These are phyloP conservation scores for Curvularia sp. DNA, from an alignment of 2,329 filamentous ascomycete genomes.

Conservation along the genomic window DNA sequence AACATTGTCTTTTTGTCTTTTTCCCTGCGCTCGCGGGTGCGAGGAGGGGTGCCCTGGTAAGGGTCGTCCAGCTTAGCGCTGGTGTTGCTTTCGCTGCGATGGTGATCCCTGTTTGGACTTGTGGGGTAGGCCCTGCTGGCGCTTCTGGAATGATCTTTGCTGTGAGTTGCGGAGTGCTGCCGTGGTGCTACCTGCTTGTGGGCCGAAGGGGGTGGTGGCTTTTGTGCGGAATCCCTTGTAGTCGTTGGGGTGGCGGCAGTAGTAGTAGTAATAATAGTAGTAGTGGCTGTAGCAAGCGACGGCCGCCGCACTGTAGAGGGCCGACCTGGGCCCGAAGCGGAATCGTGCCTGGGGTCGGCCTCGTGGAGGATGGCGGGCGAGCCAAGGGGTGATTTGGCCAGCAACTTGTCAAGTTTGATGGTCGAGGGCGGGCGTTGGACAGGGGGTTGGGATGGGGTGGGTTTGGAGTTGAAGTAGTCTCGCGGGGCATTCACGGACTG, in stretches of 20 bases:
- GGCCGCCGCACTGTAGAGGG: constrained; percentile 35
- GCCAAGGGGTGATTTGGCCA: constrained; percentile 44
- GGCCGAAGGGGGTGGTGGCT: constrained; percentile 31
- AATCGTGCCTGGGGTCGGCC: constrained; percentile 41
- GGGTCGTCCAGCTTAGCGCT: constrained; percentile 46
- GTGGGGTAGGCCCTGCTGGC: constrained; percentile 17
- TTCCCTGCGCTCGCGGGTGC: constrained; percentile 55
- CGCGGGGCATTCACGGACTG: constrained; percentile 32
- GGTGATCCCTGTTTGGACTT: constrained; percentile 28
- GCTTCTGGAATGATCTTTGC: constrained; percentile 32
- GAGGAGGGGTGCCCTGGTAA: constrained; percentile 44
- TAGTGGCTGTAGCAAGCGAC: constrained; percentile 19
- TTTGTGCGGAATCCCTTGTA: constrained; percentile 30
- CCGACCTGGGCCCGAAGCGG: constrained; percentile 29
- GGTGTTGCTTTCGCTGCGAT: constrained; percentile 43
- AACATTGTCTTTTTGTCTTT: constrained; percentile 87
- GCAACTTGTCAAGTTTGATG: constrained; percentile 37
- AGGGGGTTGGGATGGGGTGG: constrained; percentile 23
- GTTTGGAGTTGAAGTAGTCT: constrained; percentile 52
- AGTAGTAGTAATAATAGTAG: neutral
- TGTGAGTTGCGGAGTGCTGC: constrained; percentile 30
- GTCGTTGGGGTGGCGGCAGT: constrained; percentile 10
- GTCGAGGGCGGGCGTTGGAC: constrained; percentile 42
- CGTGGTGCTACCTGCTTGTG: constrained; percentile 28
- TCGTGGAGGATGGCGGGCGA: constrained; percentile 48